Base-by-base conservation (phyloP, 2,329 filamentous ascomycete species). In the Neurospora crassa region DNA sequence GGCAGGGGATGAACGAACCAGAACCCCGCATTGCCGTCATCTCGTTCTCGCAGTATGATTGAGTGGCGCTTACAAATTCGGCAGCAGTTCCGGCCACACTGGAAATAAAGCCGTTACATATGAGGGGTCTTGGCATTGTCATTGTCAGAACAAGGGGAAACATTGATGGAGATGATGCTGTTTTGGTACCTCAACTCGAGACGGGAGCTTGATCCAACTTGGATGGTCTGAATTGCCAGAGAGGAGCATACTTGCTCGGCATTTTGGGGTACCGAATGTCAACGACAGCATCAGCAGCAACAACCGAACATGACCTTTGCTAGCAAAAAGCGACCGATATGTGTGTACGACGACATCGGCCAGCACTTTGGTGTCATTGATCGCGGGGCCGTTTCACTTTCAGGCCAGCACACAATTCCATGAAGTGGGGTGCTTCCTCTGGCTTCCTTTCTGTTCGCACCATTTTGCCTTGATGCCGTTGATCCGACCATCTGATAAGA, bases 1-100 rank as follows among this genome's bases (percentile, higher is more conserved):
- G 69, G 71, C 40, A 47, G 69, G 71, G 72, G 73, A 75, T 72
- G 72, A 74, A 69, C 53, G 45, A 34, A 47, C 18, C 47, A 53
- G 43, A 69, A 75, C 75, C 75, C 75, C 75, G 74, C 75, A 75
- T 42, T 74, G 72, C 74, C 71, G 75, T 75, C 75, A 76, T 74
- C 29, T 37, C 34, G 37, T 40, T 43, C 41, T 40, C 24, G 11
- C 18, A n/a, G 16, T 18, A 18, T 2, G 53, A 63, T 63, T 37
- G 53, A 63, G 53, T 63, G 67, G 68, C 34, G 34, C 59, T 69
- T 41, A 71, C 68, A 37, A 68, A 68, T 63, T 63, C 53, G 53
- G 53, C 29, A 63, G 34, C 53, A 63, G 14, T 63, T 63, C 53
- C 53, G 53, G 29, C 53, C 34, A n/a, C 53, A 63, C 24, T 63